These are phyloP conservation scores for Stylonectria norvegica DNA, from an alignment of 2,329 filamentous ascomycete genomes.

Conservation along the genomic window DNA sequence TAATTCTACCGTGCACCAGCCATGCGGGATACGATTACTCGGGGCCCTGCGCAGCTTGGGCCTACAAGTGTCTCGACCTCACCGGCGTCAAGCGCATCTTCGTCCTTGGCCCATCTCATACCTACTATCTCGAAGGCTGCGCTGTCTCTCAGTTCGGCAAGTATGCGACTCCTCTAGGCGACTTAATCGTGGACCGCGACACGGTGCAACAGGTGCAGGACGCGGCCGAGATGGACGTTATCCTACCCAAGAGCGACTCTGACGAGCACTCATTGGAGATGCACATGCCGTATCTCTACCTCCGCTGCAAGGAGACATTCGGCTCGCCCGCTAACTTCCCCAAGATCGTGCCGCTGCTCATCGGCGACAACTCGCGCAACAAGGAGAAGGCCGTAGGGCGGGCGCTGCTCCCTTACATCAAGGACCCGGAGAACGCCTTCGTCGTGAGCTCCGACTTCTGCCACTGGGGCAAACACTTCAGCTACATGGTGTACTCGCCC, in stretches of 20 bases:
- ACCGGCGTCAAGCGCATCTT: slow-evolving; percentile 82
- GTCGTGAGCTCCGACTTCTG: slow-evolving; percentile 95
- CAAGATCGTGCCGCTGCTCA: slow-evolving; percentile 76
- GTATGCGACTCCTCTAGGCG: slow-evolving; percentile 73
- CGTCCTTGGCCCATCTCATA: slow-evolving; percentile 88
- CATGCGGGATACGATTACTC: slow-evolving; percentile 95
- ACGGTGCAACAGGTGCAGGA: slow-evolving; percentile 49
- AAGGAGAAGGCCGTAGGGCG: slow-evolving; percentile 67
- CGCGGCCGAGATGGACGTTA: slow-evolving; percentile 37
- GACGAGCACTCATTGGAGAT: slow-evolving; percentile 94
- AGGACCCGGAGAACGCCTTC: slow-evolving; percentile 73
- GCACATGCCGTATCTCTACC: slow-evolving; percentile 92
- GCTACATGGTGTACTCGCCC: slow-evolving; percentile 71
- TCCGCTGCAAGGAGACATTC: slow-evolving; percentile 58
- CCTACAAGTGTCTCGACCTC: slow-evolving; percentile 85
- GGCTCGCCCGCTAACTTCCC: slow-evolving; percentile 57
- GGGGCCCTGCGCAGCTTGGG: slow-evolving; percentile 87
- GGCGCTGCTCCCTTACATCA: slow-evolving; percentile 73
- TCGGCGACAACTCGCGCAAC: slow-evolving; percentile 65
- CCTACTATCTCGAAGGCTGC: slow-evolving; percentile 72
- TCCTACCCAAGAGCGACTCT: slow-evolving; percentile 66
- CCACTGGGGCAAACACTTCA: slow-evolving; percentile 85
- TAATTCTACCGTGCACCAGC: slow-evolving; percentile 42
- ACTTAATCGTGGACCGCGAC: slow-evolving; percentile 61
- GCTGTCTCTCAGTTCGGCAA: slow-evolving; percentile 69